Percentiles rank a stretch among this genome's conserved stretches.
phyloP scores from a whole-genome alignment of 495 filamentous ascomycete species.

The Neurospora pannonica region DNA sequence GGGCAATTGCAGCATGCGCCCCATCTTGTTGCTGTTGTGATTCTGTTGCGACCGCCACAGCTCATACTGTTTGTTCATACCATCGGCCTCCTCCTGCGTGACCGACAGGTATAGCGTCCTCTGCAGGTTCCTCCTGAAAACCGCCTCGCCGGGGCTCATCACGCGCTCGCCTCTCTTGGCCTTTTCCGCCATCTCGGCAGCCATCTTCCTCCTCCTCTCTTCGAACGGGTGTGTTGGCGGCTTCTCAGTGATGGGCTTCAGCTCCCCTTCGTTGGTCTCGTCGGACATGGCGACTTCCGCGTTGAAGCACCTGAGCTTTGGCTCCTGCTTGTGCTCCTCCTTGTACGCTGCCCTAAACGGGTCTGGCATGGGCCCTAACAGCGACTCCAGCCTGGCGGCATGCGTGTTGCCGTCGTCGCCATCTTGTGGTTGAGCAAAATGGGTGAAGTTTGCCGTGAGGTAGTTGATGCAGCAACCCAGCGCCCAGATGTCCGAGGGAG shows the following conservation, averaged over 20 bases:
- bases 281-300: neutral
- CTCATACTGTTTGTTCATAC: neutral
- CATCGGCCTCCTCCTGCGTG: neutral
- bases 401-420: neutral
- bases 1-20: neutral
- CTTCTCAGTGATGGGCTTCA: neutral
- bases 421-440: neutral
- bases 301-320: neutral
- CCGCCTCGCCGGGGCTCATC: neutral
- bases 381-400: slow-evolving; percentile 4
- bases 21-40: neutral
- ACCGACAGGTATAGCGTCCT: neutral
- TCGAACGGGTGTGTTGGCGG: neutral
- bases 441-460: neutral
- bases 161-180: neutral
- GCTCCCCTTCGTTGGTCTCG: neutral
- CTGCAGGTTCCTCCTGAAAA: neutral
- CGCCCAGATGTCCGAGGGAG: slow-evolving; percentile 16
- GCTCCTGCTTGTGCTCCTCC: neutral
- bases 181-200: neutral
- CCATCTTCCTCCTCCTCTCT: neutral
- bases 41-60: neutral
- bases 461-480: slow-evolving; percentile 14
- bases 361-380: slow-evolving; percentile 12
- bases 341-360: neutral